Evolutionary conservation across 2,329 filamentous ascomycete genomes (phyloP), one percentile per base, ranked within the genome.

Genomic region (Seiridium unicorne): DNA sequence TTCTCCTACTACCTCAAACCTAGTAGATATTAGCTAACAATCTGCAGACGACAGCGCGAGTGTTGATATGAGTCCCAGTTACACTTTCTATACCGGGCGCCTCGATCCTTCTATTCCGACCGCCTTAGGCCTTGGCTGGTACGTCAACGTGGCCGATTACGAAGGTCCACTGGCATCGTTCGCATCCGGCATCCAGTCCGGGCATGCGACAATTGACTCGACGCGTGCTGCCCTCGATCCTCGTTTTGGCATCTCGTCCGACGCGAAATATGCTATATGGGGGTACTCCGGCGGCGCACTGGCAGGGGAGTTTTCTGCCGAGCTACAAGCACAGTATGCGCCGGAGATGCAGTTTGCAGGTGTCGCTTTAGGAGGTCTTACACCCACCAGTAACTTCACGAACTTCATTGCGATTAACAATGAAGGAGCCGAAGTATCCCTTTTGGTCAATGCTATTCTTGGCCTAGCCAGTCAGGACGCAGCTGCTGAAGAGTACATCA

Each of bases 111-210:
- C 47, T 1, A 67, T 71, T 60, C 61, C 71, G 6, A n/a, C 69
- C 5, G 74, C 74, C 2, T 74, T 82, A 0, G 69, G 70, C 18
- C 64, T 70, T 63, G 79, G 79, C 32, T 81, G 77, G 76, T 72
- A 73, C 31, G 78, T 83, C 35, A 76, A 64, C 13, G 72, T 79
- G 6, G 77, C 79, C 0, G 80, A 83, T 63, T 79, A 74, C 61
- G 76, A 81, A 57, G 77, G 77, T 2, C 75, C 75, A 0, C 65
- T 71, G 13, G 77, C 78, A 1, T 72, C 75, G 6, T 82, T 79
- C 63, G 66, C 73, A 0, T 75, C 76, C 9, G 77, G 78, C 9
- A 69, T 74, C 4, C 68, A 74, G 51, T 72, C 26, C 7, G 53
- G 36, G 5, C 36, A 46, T 38, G 53, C 53, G 26, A 9, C 34